Evolutionary conservation across 2,329 filamentous ascomycete genomes (phyloP).

Genomic region (Fusarium odoratissimum): DNA sequence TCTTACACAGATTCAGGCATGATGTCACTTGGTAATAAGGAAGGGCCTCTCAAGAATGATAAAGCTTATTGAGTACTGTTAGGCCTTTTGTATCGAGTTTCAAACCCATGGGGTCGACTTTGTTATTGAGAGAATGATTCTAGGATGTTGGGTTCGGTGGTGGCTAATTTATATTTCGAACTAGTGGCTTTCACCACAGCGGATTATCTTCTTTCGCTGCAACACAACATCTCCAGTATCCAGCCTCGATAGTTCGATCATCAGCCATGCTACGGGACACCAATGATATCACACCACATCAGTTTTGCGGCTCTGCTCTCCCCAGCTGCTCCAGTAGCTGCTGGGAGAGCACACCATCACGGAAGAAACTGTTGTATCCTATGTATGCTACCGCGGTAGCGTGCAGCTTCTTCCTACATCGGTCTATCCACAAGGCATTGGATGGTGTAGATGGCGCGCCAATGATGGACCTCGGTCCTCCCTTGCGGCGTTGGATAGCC

Average conservation of each 20-base stretch:
- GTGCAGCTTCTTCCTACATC: slow-evolving; percentile 18
- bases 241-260: slow-evolving; percentile 28
- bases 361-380: slow-evolving; percentile 13
- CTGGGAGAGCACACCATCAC: slow-evolving; percentile 38
- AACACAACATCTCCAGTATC: slow-evolving; percentile 19
- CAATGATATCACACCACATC: slow-evolving; percentile 48
- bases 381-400: slow-evolving; percentile 13
- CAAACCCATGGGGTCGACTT: background rate
- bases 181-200: background rate
- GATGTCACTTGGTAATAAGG: background rate
- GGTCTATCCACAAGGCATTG: slow-evolving; percentile 14
- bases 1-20: slow-evolving; percentile 27
- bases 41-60: background rate
- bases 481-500: slow-evolving; percentile 17
- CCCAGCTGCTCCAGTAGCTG: slow-evolving; percentile 12
- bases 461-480: slow-evolving; percentile 35
- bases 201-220: slow-evolving; percentile 10
- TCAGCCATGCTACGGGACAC: slow-evolving; percentile 24
- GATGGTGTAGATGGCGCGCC: slow-evolving; percentile 29
- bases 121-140: background rate
- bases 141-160: background rate
- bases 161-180: slow-evolving; percentile 32
- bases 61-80: background rate
- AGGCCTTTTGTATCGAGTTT: background rate
- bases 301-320: slow-evolving; percentile 39